phyloP scores from a whole-genome alignment of 768 basidiomycete genomes.

The Termitomyces sp. region DNA sequence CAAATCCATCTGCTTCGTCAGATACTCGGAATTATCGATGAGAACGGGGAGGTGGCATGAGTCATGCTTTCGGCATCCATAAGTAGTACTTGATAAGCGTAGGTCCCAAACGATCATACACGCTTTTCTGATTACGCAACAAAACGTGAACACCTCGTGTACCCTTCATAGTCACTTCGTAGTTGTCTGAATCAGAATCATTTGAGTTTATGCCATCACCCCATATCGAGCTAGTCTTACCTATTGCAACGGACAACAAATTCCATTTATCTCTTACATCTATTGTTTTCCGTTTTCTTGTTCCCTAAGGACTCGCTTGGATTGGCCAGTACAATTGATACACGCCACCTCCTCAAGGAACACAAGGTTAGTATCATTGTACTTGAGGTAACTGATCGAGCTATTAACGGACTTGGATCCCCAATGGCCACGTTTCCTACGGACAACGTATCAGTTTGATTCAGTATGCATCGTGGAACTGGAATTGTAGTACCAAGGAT shows the following conservation, averaged over 20 bases:
- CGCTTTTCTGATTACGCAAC: not conserved
- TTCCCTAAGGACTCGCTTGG: not conserved
- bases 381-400: not conserved
- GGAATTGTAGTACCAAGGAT: not conserved
- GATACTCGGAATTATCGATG: slow-evolving; percentile 70
- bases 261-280: not conserved
- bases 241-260: not conserved
- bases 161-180: too few species aligned
- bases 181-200: not conserved
- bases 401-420: not conserved
- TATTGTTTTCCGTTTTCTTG: not conserved
- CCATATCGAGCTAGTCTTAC: not conserved
- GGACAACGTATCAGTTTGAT: not conserved
- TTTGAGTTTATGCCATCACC: not conserved
- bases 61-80: not conserved
- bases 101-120: not conserved
- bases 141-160: not conserved
- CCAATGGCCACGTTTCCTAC: not conserved
- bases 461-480: not conserved
- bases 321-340: not conserved
- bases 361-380: not conserved
- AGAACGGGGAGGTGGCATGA: slow-evolving; percentile 17
- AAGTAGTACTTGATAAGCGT: not conserved
- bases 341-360: not conserved
- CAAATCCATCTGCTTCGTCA: slow-evolving; percentile 69